phyloP scores from a whole-genome alignment of 129 eudicot species.

The Ambrosia artemisiifolia region DNA sequence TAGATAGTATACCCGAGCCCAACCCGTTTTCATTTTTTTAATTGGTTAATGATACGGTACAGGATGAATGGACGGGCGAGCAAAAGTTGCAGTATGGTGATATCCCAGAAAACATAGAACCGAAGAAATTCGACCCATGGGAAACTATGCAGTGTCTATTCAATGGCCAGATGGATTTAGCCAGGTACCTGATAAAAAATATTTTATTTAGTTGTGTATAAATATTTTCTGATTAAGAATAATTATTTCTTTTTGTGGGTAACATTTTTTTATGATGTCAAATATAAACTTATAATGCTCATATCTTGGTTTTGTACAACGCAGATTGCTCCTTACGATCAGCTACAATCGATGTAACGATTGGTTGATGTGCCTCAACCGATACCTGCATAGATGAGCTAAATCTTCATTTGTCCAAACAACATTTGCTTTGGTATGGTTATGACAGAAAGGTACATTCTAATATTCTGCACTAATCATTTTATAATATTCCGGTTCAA shows the following conservation, averaged over 20 bases:
- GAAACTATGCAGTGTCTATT: conserved; percentile 95
- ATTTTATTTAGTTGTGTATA: too few relatives aligned
- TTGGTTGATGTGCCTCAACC: conserved; percentile 73
- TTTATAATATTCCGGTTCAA: not conserved
- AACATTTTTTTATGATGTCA: not conserved
- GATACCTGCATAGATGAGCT: conserved; percentile 42
- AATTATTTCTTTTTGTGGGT: not conserved
- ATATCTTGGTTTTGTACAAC: conserved; percentile 27
- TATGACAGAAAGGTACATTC: conserved; percentile 78
- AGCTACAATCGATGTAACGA: conserved; percentile 87
- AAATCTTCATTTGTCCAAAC: conserved; percentile 68
- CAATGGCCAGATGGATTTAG: conserved; percentile 99
- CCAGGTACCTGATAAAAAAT: conserved; percentile 69
- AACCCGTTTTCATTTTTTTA: too few relatives aligned
- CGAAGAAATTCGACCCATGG: conserved; percentile 98
- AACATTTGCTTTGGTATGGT: conserved; percentile 97
- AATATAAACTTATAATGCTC: not conserved
- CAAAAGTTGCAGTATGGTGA: conserved; percentile 78
- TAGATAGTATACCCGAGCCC: not conserved
- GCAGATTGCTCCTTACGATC: conserved; percentile 99
- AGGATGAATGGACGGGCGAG: conserved; percentile 98
- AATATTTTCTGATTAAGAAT: not conserved
- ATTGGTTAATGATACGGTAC: conserved; percentile 17
- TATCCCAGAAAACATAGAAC: conserved; percentile 90
- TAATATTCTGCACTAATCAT: not conserved